Conservation (phyloP, 768 basidiomycete genomes). For the Strobilomyces echinocephalus region DNA sequence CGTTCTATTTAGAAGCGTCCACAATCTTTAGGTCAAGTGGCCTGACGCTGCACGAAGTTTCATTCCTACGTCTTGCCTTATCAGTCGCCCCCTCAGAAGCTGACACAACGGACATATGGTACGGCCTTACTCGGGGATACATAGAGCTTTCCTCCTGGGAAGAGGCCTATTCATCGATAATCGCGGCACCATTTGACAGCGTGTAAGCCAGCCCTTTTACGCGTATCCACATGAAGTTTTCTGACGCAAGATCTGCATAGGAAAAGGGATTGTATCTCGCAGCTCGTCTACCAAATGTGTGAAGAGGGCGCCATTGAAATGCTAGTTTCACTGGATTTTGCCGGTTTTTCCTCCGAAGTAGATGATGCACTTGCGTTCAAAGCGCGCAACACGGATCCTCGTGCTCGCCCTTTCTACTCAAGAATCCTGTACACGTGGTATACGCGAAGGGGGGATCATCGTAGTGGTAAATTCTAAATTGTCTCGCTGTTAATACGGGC, state of each 20-base stretch:
- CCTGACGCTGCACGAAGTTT: conserved; percentile 57
- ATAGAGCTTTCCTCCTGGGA: conserved; percentile 74
- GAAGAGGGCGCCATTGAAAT: conserved; percentile 77
- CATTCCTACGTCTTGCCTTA: conserved; percentile 76
- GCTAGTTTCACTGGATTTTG: conserved; percentile 79
- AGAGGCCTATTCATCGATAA: conserved; percentile 79
- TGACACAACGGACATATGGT: conserved; percentile 73
- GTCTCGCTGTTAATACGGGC: conserved; percentile 5
- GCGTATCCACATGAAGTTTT: conserved; percentile 4
- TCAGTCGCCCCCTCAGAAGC: conserved; percentile 52
- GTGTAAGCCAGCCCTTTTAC: conserved; percentile 52
- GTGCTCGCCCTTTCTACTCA: conserved; percentile 79
- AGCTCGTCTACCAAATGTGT: conserved; percentile 89
- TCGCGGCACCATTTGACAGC: conserved; percentile 67
- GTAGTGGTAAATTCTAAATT: conserved; percentile 63
- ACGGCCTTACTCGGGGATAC: conserved; percentile 68
- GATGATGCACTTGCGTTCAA: conserved; percentile 88
- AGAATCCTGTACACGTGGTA: conserved; percentile 95
- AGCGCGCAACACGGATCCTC: conserved; percentile 88
- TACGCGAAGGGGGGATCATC: conserved; percentile 79
- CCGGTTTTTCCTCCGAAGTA: conserved; percentile 79
- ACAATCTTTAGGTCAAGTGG: conserved; percentile 63
- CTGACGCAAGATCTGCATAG: conserved; percentile 37
- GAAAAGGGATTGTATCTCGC: conserved; percentile 75
- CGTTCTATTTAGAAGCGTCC: conserved; percentile 75